Evolutionary conservation across 2,329 filamentous ascomycete species (phyloP), one percentile per base, ranked within the genome.

Genomic region (Cladobotryum protrusum): DNA sequence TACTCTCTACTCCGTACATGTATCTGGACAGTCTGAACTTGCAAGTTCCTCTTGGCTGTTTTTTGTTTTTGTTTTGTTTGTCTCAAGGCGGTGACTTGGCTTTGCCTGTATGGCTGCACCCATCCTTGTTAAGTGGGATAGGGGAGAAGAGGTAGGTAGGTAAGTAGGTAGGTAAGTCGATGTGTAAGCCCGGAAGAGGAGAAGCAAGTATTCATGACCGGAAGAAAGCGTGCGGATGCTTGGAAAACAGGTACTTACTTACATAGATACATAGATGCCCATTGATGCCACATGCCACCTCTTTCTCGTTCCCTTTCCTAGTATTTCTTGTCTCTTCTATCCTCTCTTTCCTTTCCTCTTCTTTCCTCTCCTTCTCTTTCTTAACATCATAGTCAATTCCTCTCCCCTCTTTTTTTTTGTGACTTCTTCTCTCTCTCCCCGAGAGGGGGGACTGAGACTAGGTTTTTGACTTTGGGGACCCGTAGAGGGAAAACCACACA

Each of bases 241-340:
- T 29, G 24, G 6, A 29, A 29, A 29, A 8, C 11, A 29, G 24
- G 24, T 29, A 29, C 24, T 29, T 29, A 4, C 24, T 9, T 37
- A n/a, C n/a, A n/a, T 37, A 37, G 7, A 15, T n/a, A 17, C 6
- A n/a, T 37, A n/a, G 35, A 17, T 37, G 35, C 35, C 35, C 40
- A 40, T 46, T 46, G 48, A 33, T 50, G 48, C 48, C 48, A 39
- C 37, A 50, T 32, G 41, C 13, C 29, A 14, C 32, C 24, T 32
- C 14, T 13, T 24, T 19, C 41, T 43, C n/a, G n/a, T 36, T 20
- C 47, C 24, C 34, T 33, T 13, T 44, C 39, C 18, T 44, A 19
- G 19, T 42, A 29, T 45, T 37, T 17, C 40, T 24, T 24, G n/a
- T 15, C 19, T 46, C 33, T 14, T 20, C 29, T 32, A 17, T 36